Percentiles rank a stretch among this genome's conserved stretches.
phyloP scores from a whole-genome alignment of 495 filamentous ascomycete species.

The Trichodelitschia bisporula region DNA sequence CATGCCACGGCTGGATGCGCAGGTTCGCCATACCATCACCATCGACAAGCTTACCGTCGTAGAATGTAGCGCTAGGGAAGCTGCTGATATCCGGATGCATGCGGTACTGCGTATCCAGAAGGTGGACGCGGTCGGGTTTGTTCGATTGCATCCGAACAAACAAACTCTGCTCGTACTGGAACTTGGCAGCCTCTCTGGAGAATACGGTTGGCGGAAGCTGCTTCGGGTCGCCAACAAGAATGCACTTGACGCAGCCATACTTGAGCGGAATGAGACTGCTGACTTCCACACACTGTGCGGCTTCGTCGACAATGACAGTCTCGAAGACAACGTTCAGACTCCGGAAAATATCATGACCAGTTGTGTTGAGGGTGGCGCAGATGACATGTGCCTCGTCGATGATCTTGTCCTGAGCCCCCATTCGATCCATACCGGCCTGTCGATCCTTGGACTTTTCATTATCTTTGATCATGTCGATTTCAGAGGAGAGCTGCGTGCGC shows the following conservation, averaged over 20 bases:
- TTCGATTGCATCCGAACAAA: constrained; percentile 96
- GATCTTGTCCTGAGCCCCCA: constrained; percentile 70
- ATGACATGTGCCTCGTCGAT: constrained; percentile 77
- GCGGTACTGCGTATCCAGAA: constrained; percentile 90
- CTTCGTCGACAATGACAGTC: constrained; percentile 95
- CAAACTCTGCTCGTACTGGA: constrained; percentile 90
- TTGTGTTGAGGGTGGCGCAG: constrained; percentile 84
- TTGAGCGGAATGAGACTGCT: constrained; percentile 92
- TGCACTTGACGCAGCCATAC: constrained; percentile 90
- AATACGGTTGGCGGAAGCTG: constrained; percentile 90
- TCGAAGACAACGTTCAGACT: constrained; percentile 88
- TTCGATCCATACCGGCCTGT: constrained; percentile 63
- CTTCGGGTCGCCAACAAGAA: constrained; percentile 92
- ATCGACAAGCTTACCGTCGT: constrained; percentile 66
- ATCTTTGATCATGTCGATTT: constrained; percentile 69
- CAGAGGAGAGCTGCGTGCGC: constrained; percentile 45
- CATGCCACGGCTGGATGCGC: constrained; percentile 63
- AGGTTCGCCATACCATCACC: constrained; percentile 56
- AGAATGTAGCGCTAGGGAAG: constrained; percentile 81
- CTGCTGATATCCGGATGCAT: constrained; percentile 92
- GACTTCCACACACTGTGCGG: constrained; percentile 91
- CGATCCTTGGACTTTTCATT: constrained; percentile 50
- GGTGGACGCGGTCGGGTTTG: constrained; percentile 67
- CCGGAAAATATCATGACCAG: constrained; percentile 95
- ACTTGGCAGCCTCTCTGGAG: constrained; percentile 73